Percentiles rank a stretch among this genome's conserved stretches.
These are phyloP conservation scores for Russula earlei DNA, from an alignment of 768 basidiomycete genomes.

Conservation along the genomic window DNA sequence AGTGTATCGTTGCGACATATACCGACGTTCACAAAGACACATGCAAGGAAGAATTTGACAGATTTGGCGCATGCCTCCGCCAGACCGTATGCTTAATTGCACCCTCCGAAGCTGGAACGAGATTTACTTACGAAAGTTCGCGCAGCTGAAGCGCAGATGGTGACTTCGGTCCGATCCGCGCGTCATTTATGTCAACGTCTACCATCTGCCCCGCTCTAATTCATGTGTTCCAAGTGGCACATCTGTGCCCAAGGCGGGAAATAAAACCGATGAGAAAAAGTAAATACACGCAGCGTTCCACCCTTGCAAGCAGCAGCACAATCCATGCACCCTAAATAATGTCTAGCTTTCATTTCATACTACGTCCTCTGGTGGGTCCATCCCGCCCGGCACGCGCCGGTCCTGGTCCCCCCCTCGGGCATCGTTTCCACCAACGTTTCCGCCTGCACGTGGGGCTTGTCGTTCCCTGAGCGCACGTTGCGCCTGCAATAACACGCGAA, in stretches of 20 bases:
- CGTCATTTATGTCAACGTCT: too few relatives aligned
- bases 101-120: background rate
- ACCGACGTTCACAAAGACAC: conserved; percentile 76
- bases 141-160: conserved; percentile 51
- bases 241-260: background rate
- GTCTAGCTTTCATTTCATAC: conserved; percentile 1
- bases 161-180: conserved; percentile 22
- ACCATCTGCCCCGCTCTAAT: too few relatives aligned
- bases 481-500: conserved; percentile 40
- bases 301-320: conserved; percentile 5
- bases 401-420: conserved; percentile 26
- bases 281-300: conserved; percentile 3
- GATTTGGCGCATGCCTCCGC: conserved; percentile 76
- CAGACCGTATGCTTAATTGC: conserved; percentile 47
- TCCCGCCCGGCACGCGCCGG: conserved; percentile 24
- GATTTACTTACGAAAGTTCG: background rate
- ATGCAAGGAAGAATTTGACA: conserved; percentile 76
- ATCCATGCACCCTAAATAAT: conserved; percentile 4
- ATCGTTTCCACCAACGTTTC: conserved; percentile 20
- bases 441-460: conserved; percentile 21
- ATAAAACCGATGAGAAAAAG: background rate
- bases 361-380: conserved; percentile 20
- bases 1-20: conserved; percentile 78
- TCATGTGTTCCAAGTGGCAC: too few relatives aligned
- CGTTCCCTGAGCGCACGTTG: conserved; percentile 29